Evolutionary conservation across 306 rosid genomes (phyloP), one percentile per base, ranked within the genome.

Genomic region (Ceratonia siliqua): DNA sequence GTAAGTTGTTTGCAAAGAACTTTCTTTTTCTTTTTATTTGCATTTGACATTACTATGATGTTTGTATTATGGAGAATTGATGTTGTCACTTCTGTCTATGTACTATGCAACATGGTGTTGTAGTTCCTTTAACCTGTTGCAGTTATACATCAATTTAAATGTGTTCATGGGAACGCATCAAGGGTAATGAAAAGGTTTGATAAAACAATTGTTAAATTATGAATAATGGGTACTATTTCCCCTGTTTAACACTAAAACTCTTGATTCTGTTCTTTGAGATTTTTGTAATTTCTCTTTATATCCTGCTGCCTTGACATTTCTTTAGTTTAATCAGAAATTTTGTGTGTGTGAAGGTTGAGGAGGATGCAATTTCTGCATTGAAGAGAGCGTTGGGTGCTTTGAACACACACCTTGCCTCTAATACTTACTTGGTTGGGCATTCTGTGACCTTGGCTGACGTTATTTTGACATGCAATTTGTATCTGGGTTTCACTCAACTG

Each of bases 391-490:
- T 90, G 14, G 87, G 70, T 73, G 98, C 98, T 72, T 72, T 93
- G 82, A 87, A 87, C 85, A 70, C 87, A 12, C 79, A 90, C 78
- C 95, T 93, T 80, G 90, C 91, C 62, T 83, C 79, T 28, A 86
- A 86, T 80, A 93, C 96, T 21, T 90, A 75, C 83, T 86, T 93
- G 48, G 96, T 93, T 74, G 98, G 98, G 28, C 85, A 93, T 62
- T 84, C 87, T 0, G 89, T 93, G 39, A 93, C 96, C 24, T 91
- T 93, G 41, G 96, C 95, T 27, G 98, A 93, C 82, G 87, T 93
- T 27, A 24, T 90, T 22, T 1, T 72, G 63, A 86, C 83, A 2
- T 74, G 87, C 82, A 86, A 80, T 70, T 78, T 93, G 82, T 71
- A 14, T 21, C 0, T 15, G 0, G 96, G 98, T 32, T 86, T 85